These are phyloP conservation scores for Platanthera zijinensis DNA, from an alignment of 106 monocot species.

Conservation along the genomic window DNA sequence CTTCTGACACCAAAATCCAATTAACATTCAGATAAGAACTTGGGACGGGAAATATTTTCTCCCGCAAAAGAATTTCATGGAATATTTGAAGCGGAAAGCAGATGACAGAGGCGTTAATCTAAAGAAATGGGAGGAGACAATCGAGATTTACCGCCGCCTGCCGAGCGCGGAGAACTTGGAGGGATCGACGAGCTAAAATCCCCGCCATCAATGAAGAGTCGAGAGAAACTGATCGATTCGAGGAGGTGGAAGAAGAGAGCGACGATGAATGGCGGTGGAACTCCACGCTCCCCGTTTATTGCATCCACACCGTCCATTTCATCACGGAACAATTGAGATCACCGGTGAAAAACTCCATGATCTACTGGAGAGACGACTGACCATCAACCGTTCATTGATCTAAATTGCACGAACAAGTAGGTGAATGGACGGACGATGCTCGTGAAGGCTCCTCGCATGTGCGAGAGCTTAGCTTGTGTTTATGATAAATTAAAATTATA, in stretches of 20 bases:
- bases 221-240: not conserved
- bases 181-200: conserved; percentile 6
- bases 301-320: no score
- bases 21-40: not conserved
- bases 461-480: no score
- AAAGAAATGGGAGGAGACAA: not conserved
- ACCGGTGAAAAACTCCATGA: no score
- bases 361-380: no score
- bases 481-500: no score
- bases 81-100: not conserved
- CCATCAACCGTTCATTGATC: no score
- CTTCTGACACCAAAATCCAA: not conserved
- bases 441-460: no score
- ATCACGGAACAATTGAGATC: no score
- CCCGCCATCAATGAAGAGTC: not conserved
- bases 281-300: not conserved
- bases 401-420: no score
- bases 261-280: not conserved
- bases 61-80: not conserved
- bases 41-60: not conserved
- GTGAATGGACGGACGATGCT: no score
- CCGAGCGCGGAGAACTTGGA: not conserved
- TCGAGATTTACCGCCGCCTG: conserved; percentile 1
- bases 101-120: not conserved
- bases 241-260: not conserved